phyloP scores from a whole-genome alignment of 2,329 filamentous ascomycete genomes.

The Penicillium carneum region DNA sequence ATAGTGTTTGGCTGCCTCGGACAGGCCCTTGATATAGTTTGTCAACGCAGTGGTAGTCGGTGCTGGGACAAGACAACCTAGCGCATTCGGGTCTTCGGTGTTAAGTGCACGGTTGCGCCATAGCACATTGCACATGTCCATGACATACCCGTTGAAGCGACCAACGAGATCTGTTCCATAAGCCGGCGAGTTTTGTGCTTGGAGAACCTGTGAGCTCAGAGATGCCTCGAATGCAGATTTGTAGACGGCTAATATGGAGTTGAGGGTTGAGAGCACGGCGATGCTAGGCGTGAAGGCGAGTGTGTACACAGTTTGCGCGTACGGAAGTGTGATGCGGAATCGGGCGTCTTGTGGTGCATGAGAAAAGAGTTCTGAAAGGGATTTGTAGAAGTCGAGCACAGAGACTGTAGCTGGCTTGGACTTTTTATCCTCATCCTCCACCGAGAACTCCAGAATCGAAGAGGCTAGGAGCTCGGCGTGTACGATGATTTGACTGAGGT shows the following conservation, averaged over 20 bases:
- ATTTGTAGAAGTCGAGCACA: constrained; percentile 73
- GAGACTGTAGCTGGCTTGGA: constrained; percentile 56
- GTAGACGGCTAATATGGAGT: constrained; percentile 72
- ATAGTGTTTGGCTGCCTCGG: constrained; percentile 44
- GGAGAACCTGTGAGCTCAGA: constrained; percentile 51
- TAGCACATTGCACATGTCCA: constrained; percentile 84
- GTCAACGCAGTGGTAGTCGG: constrained; percentile 55
- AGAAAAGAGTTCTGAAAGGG: constrained; percentile 64
- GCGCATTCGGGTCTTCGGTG: constrained; percentile 66
- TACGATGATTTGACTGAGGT: constrained; percentile 57
- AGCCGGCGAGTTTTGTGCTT: constrained; percentile 42
- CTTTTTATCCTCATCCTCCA: constrained; percentile 19
- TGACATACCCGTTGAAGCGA: constrained; percentile 81
- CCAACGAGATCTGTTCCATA: constrained; percentile 69
- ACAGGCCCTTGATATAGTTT: constrained; percentile 51
- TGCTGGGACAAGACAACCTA: constrained; percentile 60
- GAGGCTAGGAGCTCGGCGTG: constrained; percentile 63
- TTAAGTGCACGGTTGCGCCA: constrained; percentile 79
- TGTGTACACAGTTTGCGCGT: constrained; percentile 72
- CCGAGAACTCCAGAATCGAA: constrained; percentile 63
- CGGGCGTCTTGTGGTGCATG: constrained; percentile 59
- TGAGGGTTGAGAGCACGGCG: constrained; percentile 71
- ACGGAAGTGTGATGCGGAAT: constrained; percentile 73
- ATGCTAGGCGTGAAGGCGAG: constrained; percentile 72
- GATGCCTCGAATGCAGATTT: constrained; percentile 76